phyloP scores from a whole-genome alignment of 2,329 filamentous ascomycete species.

The Rhynchosporium agropyri region DNA sequence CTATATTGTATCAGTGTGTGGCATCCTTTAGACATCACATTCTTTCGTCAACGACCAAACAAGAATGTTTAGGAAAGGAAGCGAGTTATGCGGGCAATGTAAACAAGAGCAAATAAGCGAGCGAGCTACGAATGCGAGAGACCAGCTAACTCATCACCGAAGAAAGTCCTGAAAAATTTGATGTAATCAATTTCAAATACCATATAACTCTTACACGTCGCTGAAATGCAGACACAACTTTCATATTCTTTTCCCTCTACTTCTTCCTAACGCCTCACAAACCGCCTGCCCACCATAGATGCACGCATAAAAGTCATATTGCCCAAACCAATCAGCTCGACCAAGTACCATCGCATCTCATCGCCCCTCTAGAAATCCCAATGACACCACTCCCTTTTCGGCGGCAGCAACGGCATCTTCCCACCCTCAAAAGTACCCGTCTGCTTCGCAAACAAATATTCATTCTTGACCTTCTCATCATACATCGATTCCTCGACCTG shows the following conservation, averaged over 20 bases:
- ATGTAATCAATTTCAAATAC: not conserved
- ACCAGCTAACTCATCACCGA: too few species aligned
- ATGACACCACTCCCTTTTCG: conserved; percentile 72
- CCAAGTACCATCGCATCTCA: not conserved
- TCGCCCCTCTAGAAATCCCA: conserved; percentile 66
- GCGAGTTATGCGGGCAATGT: too few species aligned
- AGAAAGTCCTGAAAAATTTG: too few species aligned
- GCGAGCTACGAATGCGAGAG: too few species aligned
- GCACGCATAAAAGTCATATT: not conserved
- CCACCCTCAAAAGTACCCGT: conserved; percentile 71
- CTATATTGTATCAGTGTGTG: too few species aligned
- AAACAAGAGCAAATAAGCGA: too few species aligned
- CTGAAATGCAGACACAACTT: not conserved
- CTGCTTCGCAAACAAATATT: conserved; percentile 66
- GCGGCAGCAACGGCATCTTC: conserved; percentile 75
- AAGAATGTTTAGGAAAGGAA: too few species aligned
- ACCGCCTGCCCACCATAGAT: not conserved
- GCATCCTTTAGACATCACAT: too few species aligned
- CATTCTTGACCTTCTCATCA: conserved; percentile 59
- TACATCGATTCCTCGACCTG: conserved; percentile 61
- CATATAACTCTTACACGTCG: not conserved
- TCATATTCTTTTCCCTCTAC: not conserved
- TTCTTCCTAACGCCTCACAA: not conserved
- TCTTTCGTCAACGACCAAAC: too few species aligned
- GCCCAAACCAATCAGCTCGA: not conserved